Evolutionary conservation across 176 grass and related monocot genomes (phyloP).

Genomic region (Aechmea fasciata): DNA sequence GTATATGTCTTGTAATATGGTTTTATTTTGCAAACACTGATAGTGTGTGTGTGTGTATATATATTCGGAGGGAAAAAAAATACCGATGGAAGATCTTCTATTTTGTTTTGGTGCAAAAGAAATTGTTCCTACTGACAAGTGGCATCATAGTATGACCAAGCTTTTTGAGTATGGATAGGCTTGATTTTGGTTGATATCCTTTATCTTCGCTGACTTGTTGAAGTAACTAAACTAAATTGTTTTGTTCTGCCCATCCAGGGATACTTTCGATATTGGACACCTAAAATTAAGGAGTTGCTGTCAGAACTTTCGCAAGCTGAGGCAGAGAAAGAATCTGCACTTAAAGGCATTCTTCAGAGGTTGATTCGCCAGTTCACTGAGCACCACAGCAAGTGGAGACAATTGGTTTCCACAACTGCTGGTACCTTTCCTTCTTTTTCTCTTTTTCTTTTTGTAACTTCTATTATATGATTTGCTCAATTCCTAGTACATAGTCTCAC

Average conservation of each 20-base stretch:
- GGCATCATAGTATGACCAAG: too few species aligned
- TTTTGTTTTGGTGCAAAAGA: too few species aligned
- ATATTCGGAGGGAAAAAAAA: too few species aligned
- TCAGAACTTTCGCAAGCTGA: constrained; percentile 70
- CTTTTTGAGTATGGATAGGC: too few species aligned
- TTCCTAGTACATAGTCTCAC: constrained; percentile 4
- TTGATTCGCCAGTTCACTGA: constrained; percentile 63
- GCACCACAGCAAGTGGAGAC: constrained; percentile 83
- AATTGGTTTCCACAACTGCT: constrained; percentile 69
- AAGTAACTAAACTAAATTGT: constrained; percentile 17
- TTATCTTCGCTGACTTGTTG: background rate
- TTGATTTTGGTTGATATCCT: too few species aligned
- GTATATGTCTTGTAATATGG: background rate
- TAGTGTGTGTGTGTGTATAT: too few species aligned
- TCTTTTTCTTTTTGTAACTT: background rate
- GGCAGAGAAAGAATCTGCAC: constrained; percentile 73
- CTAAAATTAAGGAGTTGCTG: constrained; percentile 70
- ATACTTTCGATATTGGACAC: constrained; percentile 77
- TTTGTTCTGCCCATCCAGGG: constrained; percentile 36
- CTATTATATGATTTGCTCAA: background rate
- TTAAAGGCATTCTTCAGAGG: constrained; percentile 89
- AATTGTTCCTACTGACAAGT: too few species aligned
- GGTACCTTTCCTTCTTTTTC: constrained; percentile 39
- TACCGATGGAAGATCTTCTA: too few species aligned
- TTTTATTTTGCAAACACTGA: background rate